phyloP scores from a whole-genome alignment of 148 eudicot species.

The Vaccinium myrtillus region DNA sequence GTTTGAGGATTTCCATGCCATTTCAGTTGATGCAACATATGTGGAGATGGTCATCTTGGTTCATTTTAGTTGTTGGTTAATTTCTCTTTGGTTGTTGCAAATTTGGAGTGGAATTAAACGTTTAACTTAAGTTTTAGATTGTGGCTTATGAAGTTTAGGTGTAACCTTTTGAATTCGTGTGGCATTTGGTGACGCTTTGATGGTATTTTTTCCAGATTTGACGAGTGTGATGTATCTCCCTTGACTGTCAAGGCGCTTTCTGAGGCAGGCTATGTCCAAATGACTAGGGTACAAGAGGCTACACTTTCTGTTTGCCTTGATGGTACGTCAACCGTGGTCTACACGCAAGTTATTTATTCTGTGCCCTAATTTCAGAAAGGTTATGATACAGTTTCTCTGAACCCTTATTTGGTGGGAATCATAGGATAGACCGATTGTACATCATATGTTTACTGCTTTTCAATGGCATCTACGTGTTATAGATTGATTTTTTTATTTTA shows the following conservation, averaged over 20 bases:
- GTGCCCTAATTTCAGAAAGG: not conserved
- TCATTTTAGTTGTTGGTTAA: not conserved
- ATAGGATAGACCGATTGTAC: not conserved
- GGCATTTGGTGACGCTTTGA: constrained; percentile 14
- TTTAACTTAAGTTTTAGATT: not conserved
- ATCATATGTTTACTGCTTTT: not conserved
- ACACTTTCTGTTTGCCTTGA: constrained; percentile 66
- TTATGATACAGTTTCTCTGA: not conserved
- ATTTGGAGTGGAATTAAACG: not conserved
- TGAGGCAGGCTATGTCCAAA: constrained; percentile 75
- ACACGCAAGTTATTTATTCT: not conserved
- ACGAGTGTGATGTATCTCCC: constrained; percentile 74
- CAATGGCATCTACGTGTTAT: not conserved
- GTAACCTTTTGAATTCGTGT: not conserved
- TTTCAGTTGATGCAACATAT: not conserved
- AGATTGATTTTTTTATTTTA: not conserved
- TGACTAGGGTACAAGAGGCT: constrained; percentile 90
- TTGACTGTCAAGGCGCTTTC: constrained; percentile 75
- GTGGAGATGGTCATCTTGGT: not conserved
- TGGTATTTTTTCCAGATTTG: constrained; percentile 60
- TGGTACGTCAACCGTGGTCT: constrained; percentile 41
- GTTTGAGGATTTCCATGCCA: not conserved
- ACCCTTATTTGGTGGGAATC: not conserved
- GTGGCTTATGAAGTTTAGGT: not conserved
- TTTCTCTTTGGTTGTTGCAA: not conserved